Evolutionary conservation across 2,329 filamentous ascomycete species (phyloP).

Genomic region (Colletotrichum sp.): DNA sequence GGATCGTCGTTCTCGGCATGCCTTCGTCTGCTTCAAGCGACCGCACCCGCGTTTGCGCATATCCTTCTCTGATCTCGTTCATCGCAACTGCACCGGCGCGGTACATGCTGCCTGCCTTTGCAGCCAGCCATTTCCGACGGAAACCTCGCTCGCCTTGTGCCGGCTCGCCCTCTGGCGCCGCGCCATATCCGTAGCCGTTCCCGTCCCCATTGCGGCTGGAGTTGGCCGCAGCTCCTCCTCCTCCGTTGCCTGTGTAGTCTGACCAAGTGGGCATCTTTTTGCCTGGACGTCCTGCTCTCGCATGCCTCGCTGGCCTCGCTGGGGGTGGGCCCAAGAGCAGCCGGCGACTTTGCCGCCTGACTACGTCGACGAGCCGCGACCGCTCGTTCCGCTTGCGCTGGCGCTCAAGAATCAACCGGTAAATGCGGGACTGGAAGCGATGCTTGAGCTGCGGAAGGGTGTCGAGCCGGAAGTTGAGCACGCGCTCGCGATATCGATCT

Average conservation of each 20-base stretch:
- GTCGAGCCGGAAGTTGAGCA: constrained; percentile 76
- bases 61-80: constrained; percentile 64
- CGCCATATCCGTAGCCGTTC: constrained; percentile 36
- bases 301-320: constrained; percentile 33
- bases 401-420: constrained; percentile 71
- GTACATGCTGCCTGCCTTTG: constrained; percentile 63
- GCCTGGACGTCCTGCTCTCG: constrained; percentile 25
- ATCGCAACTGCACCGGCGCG: constrained; percentile 61
- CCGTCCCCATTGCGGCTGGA: constrained; percentile 7
- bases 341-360: constrained; percentile 46
- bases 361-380: constrained; percentile 49
- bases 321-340: constrained; percentile 47
- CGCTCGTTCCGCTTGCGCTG: constrained; percentile 60
- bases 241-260: constrained; percentile 17
- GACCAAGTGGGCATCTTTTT: constrained; percentile 25
- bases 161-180: constrained; percentile 30
- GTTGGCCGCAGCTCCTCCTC: constrained; percentile 3
- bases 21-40: constrained; percentile 37
- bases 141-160: constrained; percentile 65
- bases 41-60: constrained; percentile 55
- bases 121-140: constrained; percentile 78
- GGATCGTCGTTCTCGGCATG: constrained; percentile 55
- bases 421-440: constrained; percentile 76
- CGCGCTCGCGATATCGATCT: constrained; percentile 66
- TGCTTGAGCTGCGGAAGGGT: constrained; percentile 75